These are phyloP conservation scores for Apiospora hydei DNA, from an alignment of 2,329 filamentous ascomycete species.

Conservation along the genomic window DNA sequence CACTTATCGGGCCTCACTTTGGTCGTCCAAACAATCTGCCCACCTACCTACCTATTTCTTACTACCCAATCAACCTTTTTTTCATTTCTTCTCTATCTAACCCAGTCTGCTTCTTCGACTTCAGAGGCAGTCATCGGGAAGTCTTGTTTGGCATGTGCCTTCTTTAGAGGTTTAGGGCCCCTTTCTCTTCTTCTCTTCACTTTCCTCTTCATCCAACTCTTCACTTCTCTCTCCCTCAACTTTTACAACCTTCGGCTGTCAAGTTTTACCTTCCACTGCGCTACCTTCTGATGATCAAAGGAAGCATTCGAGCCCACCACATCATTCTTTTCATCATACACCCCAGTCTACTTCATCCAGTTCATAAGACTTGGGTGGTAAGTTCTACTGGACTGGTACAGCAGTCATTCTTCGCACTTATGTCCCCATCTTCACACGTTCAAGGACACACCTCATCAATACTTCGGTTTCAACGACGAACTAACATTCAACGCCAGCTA, in stretches of 20 bases:
- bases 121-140: not conserved
- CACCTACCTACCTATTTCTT: not conserved
- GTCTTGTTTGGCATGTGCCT: not conserved
- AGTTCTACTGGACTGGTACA: not conserved
- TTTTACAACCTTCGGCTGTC: not conserved
- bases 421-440: not conserved
- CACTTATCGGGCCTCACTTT: not conserved
- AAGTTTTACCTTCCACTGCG: not conserved
- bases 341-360: not conserved
- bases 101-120: not conserved
- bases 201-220: not conserved
- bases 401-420: not conserved
- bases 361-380: not conserved
- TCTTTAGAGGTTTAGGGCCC: not conserved
- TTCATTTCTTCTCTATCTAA: not conserved
- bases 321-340: not conserved
- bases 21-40: not conserved
- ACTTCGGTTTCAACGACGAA: not conserved
- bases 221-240: not conserved
- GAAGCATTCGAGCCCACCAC: not conserved
- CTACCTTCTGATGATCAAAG: not conserved
- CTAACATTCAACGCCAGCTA: not conserved
- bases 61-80: too few relatives aligned
- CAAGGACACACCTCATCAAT: not conserved
- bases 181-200: not conserved